Conservation (phyloP, 441 rosid species). For the Eutrema salsugineum region DNA sequence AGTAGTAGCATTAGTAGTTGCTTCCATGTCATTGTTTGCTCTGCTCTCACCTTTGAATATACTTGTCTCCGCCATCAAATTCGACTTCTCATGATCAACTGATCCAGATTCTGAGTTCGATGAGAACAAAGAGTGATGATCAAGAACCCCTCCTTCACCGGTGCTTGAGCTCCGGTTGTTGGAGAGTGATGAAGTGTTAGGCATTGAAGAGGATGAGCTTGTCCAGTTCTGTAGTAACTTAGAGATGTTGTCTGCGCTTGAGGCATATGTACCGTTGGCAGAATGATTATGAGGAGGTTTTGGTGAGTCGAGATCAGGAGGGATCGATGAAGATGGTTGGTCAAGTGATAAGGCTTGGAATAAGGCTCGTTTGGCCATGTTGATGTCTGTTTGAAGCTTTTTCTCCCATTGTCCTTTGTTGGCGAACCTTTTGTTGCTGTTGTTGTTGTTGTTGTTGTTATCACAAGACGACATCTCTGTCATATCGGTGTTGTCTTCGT, state of each 20-base stretch:
- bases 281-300: slow-evolving; percentile 7
- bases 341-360: slow-evolving; percentile 31
- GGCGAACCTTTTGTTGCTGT: neutral
- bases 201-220: slow-evolving; percentile 58
- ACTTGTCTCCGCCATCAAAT: slow-evolving; percentile 48
- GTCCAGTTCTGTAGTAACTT: slow-evolving; percentile 89
- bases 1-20: neutral
- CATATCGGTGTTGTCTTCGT: slow-evolving; percentile 9
- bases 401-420: slow-evolving; percentile 38
- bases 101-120: slow-evolving; percentile 37
- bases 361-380: slow-evolving; percentile 36
- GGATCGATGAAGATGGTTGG: slow-evolving; percentile 20
- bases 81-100: slow-evolving; percentile 27
- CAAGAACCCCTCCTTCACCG: slow-evolving; percentile 35
- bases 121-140: slow-evolving; percentile 44
- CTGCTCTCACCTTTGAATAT: slow-evolving; percentile 46
- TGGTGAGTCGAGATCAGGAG: slow-evolving; percentile 11
- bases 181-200: slow-evolving; percentile 23
- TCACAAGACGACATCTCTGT: neutral
- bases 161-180: slow-evolving; percentile 19
- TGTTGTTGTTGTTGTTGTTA: neutral
- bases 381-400: slow-evolving; percentile 36
- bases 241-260: slow-evolving; percentile 85
- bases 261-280: slow-evolving; percentile 59
- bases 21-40: slow-evolving; percentile 13